These are phyloP conservation scores for Clitoria ternatea DNA, from an alignment of 306 rosid species.

Conservation along the genomic window DNA sequence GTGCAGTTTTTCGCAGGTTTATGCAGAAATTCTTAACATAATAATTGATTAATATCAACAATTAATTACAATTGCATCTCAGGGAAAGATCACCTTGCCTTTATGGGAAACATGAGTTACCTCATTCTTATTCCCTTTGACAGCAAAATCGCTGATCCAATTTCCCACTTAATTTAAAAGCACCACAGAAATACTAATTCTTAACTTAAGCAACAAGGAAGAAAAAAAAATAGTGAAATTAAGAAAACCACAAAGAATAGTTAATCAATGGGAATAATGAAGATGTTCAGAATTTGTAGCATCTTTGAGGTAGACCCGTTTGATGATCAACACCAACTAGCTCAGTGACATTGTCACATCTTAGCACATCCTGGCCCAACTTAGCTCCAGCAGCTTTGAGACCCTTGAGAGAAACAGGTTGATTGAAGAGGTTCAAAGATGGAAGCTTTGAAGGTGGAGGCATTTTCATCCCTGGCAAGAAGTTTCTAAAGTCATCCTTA, in stretches of 20 bases:
- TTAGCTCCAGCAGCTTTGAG: conserved; percentile 88
- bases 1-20: not conserved
- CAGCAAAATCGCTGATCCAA: conserved; percentile 21
- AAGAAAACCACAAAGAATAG: conserved; percentile 22
- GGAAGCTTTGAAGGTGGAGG: conserved; percentile 82
- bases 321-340: conserved; percentile 63
- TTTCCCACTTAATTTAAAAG: conserved; percentile 13
- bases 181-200: conserved; percentile 10
- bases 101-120: conserved; percentile 9
- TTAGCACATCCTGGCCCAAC: conserved; percentile 83
- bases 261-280: conserved; percentile 5
- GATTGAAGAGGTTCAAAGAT: conserved; percentile 82
- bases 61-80: conserved; percentile 16
- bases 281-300: conserved; percentile 62
- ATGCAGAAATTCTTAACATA: not conserved
- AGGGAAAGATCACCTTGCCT: not conserved
- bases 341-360: conserved; percentile 70
- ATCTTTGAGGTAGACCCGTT: conserved; percentile 70
- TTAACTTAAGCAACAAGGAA: not conserved
- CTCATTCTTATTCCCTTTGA: conserved; percentile 22
- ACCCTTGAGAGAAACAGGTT: conserved; percentile 76
- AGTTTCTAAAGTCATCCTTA: conserved; percentile 57
- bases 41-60: not conserved
- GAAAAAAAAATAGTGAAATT: not conserved
- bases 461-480: conserved; percentile 65